Evolutionary conservation across 176 grass and related monocot species (phyloP), one percentile per base, ranked within the genome.

Genomic region (Avena insularis): DNA sequence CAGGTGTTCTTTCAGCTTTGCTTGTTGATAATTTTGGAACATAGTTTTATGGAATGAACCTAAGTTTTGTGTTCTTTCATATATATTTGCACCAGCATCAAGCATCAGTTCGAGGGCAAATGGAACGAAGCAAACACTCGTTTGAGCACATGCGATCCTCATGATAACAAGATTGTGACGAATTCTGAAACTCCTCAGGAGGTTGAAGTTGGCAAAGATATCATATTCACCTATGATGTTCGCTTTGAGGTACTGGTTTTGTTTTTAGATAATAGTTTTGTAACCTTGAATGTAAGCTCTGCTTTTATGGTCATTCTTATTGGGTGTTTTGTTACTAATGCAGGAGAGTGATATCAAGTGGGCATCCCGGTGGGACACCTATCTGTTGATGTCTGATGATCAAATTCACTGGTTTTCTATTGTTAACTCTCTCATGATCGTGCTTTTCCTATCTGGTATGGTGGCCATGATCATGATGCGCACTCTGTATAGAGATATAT

Each of bases 341-440:
- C 82, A 93, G 91, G 86, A 86, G 67, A 93, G 91, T 90, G 91
- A 90, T 0, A 66, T 90, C 33, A 93, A 93, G 79, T 93, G 91
- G 91, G 91, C 91, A 31, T 93, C 91, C 47, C 91, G 91, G 53
- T 93, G 91, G 91, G 91, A 93, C 79, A 93, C 91, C 74, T 93
- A 93, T 87, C 66, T 93, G 64, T 68, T 93, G 71, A 93, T 93
- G 91, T 83, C 86, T 83, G 88, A 93, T 80, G 88, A 90, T 82
- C 91, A 93, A 74, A 93, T 93, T 82, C 91, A 93, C 73, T 93
- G 91, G 91, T 93, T 93, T 74, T 93, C 91, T 27, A 93, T 93
- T 55, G 88, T 93, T 23, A 93, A 93, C 86, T 90, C 91, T 68
- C 88, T 90, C 48, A 93, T 93, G 91, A 93, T 93, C 0, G 88